Evolutionary conservation across 2,329 filamentous ascomycete genomes (phyloP).

Genomic region (Fusarium tanahbumbuense): DNA sequence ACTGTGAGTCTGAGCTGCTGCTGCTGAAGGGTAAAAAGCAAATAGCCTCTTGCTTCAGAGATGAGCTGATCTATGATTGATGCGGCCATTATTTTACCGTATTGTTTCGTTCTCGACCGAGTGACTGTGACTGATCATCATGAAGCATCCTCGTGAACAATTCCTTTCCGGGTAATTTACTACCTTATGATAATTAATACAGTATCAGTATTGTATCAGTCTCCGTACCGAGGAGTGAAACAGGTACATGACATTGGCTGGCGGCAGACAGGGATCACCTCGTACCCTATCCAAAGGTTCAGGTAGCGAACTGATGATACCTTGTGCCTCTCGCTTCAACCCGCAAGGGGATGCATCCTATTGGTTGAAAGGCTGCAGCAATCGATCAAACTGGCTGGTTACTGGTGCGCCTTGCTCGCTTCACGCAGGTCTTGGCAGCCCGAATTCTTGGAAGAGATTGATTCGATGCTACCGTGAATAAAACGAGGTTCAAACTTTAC

Average conservation of each 20-base stretch:
- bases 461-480: neutral
- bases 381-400: slow-evolving; percentile 3
- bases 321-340: neutral
- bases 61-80: neutral
- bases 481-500: neutral
- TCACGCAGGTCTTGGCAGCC: slow-evolving; percentile 18
- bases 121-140: slow-evolving; percentile 22
- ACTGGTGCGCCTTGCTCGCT: slow-evolving; percentile 23
- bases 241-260: slow-evolving; percentile 2
- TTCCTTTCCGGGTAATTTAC: neutral
- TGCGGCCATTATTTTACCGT: neutral
- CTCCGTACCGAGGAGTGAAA: neutral
- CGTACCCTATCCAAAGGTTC: slow-evolving; percentile 2
- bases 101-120: neutral
- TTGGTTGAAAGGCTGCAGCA: neutral
- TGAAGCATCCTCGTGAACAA: slow-evolving; percentile 19
- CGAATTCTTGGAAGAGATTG: slow-evolving; percentile 8
- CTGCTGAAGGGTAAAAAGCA: slow-evolving; percentile 7
- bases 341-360: neutral
- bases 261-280: neutral
- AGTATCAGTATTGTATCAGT: neutral
- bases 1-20: neutral
- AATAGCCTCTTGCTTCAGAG: slow-evolving; percentile 5
- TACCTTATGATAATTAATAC: neutral
- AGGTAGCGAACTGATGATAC: slow-evolving; percentile 1